phyloP scores from a whole-genome alignment of 345 rosid species.

The Gossypioides kirkii region DNA sequence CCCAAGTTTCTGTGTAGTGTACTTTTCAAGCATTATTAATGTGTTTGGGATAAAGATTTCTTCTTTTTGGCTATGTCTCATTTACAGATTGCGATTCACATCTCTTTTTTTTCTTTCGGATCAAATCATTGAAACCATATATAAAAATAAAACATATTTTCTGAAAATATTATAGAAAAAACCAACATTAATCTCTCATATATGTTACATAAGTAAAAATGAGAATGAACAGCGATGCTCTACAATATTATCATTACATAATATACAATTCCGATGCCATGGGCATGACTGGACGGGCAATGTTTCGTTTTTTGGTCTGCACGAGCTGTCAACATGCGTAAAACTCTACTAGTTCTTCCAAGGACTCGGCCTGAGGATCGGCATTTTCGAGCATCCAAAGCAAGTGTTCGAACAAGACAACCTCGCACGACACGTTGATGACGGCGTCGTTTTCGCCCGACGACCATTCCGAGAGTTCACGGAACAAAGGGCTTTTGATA shows the following conservation, averaged over 20 bases:
- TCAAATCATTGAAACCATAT: not conserved
- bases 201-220: not conserved
- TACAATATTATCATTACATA: slow-evolving; percentile 10
- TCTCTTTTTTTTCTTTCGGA: not conserved
- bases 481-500: slow-evolving; percentile 42
- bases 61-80: not conserved
- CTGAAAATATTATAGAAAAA: not conserved
- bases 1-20: slow-evolving; percentile 4
- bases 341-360: slow-evolving; percentile 77
- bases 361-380: slow-evolving; percentile 63
- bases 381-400: slow-evolving; percentile 94
- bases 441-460: slow-evolving; percentile 31
- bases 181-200: not conserved
- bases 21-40: not conserved
- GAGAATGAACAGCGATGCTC: not conserved
- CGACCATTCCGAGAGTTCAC: slow-evolving; percentile 36
- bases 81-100: not conserved
- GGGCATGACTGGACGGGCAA: not conserved
- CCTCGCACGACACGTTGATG: slow-evolving; percentile 70
- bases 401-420: slow-evolving; percentile 89
- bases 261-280: slow-evolving; percentile 22
- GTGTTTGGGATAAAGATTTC: not conserved
- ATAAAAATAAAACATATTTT: not conserved
- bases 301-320: not conserved
- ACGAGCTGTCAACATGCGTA: slow-evolving; percentile 48